A percentile compares a stretch with the other conserved stretches of the same genome.
Evolutionary conservation across 176 grass and related monocot genomes (phyloP).

Genomic region (Stipa capillata): DNA sequence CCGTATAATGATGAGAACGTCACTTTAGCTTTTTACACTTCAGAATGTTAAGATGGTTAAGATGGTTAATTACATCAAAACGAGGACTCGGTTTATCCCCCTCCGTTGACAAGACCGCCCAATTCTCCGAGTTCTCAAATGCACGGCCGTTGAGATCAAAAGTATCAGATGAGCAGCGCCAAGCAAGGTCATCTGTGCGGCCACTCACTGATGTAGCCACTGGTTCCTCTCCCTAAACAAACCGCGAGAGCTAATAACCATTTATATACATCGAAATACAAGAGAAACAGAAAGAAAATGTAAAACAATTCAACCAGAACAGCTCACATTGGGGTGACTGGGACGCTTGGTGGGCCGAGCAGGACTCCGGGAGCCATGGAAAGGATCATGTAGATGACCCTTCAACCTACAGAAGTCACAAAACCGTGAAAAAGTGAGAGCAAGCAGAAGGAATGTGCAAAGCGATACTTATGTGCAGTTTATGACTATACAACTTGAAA

Average conservation of each 20-base stretch:
- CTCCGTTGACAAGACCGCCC: slow-evolving; percentile 62
- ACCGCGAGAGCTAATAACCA: slow-evolving; percentile 16
- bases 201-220: slow-evolving; percentile 64
- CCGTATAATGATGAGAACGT: not conserved
- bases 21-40: not conserved
- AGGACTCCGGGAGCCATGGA: slow-evolving; percentile 73
- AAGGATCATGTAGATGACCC: slow-evolving; percentile 61
- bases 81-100: slow-evolving; percentile 70
- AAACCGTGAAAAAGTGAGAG: not conserved
- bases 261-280: not conserved
- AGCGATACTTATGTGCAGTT: not conserved
- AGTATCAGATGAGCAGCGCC: slow-evolving; percentile 52
- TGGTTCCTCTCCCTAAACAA: slow-evolving; percentile 66
- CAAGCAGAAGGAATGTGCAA: not conserved
- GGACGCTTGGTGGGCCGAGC: slow-evolving; percentile 38
- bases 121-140: slow-evolving; percentile 77
- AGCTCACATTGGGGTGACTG: slow-evolving; percentile 51
- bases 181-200: slow-evolving; percentile 45
- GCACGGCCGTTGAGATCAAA: slow-evolving; percentile 47
- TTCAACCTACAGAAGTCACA: slow-evolving; percentile 57
- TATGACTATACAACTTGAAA: not conserved
- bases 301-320: slow-evolving; percentile 20
- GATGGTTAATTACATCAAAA: slow-evolving; percentile 61
- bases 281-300: not conserved
- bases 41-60: not conserved